phyloP scores from a whole-genome alignment of 495 filamentous ascomycete genomes.

The Talaromyces adpressus region DNA sequence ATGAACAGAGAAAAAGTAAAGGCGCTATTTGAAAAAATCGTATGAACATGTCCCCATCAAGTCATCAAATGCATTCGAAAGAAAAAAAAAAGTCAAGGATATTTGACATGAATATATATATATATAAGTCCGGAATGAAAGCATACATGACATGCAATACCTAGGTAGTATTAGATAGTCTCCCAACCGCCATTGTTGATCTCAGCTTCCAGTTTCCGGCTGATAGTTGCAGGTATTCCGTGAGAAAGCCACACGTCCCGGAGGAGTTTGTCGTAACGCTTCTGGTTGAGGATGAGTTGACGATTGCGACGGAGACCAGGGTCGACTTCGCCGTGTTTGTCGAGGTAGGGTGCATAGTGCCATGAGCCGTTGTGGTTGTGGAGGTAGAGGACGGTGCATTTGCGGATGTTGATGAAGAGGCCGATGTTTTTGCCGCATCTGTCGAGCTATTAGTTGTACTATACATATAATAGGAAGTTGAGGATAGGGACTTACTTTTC shows the following conservation, averaged over 20 bases:
- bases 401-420: slow-evolving; percentile 91
- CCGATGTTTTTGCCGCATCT: slow-evolving; percentile 88
- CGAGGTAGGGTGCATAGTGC: slow-evolving; percentile 83
- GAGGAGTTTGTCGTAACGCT: slow-evolving; percentile 81
- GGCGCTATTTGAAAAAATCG: neutral
- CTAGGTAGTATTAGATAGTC: slow-evolving; percentile 51
- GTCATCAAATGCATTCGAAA: neutral
- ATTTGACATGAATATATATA: neutral
- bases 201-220: slow-evolving; percentile 83
- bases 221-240: slow-evolving; percentile 80
- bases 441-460: slow-evolving; percentile 4
- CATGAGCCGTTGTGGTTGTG: slow-evolving; percentile 78
- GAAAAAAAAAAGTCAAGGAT: neutral
- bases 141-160: neutral
- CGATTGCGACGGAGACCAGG: slow-evolving; percentile 71
- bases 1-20: neutral
- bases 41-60: slow-evolving; percentile 1
- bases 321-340: slow-evolving; percentile 91
- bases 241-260: slow-evolving; percentile 84
- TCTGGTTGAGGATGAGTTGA: slow-evolving; percentile 87
- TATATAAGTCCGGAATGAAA: neutral
- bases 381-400: slow-evolving; percentile 83
- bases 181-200: slow-evolving; percentile 98
- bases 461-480: neutral
- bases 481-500: slow-evolving; percentile 54